Base-by-base conservation (phyloP, 768 basidiomycete genomes). In the Calocera cornea region DNA sequence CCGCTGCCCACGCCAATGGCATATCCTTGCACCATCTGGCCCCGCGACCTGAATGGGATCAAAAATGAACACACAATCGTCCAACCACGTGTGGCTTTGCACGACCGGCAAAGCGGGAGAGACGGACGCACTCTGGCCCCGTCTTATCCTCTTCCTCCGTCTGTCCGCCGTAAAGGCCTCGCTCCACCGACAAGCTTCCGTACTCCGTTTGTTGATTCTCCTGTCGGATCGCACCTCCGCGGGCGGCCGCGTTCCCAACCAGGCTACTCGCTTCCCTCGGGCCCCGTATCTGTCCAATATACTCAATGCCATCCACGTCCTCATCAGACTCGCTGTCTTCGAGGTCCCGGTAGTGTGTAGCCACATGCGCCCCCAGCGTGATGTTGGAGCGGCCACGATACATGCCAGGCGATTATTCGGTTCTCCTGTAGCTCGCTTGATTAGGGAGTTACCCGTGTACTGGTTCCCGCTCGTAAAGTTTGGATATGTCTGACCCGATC, bases 11-110 rank as follows among this genome's bases (percentile, higher is more conserved):
- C 19, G 44, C 24, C 44, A 17, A 8, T 47, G 44, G 44, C 27
- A 16, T 22, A 16, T 16, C 24, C 14, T 33, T 27, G 11, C 24
- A 5, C 22, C 24, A 60, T 60, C 27, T 60, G 54, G 31, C 54
- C 54, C 54, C 54, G 54, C 54, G 14, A 29, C 31, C 54, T 60
- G 31, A 60, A 60, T 27, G 54, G 54, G 54, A 60, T 60, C 54
- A 60, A 60, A 60, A 60, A 60, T 60, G 54, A 60, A 33, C 54
- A 60, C 54, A 60, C 54, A 60, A 60, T 60, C 54, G 54, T 60
- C 31, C 11, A 8, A 29, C 54, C 54, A 60, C 44, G 19, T 47
- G 31, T 14, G 36, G 7, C 14, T 38, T 38, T n/a, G n/a, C 14
- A 10, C 27, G 54, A 19, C 3, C 11, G 54, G 31, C 11, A 60